These are phyloP conservation scores for Phaeotremella skinneri DNA, from an alignment of 768 basidiomycete species.

Conservation along the genomic window DNA sequence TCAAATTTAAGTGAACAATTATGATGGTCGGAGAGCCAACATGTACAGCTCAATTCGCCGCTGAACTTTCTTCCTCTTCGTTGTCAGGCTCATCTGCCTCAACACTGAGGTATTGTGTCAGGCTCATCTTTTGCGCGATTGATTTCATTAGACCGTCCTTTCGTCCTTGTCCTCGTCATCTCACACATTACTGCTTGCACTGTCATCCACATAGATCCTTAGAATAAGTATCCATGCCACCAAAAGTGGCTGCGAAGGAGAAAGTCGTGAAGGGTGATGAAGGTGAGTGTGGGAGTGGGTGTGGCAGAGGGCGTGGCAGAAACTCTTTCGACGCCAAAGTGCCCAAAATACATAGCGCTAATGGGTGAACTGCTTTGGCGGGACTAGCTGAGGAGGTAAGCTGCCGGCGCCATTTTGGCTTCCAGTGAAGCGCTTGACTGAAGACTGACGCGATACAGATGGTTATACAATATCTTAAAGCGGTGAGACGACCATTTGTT, in stretches of 20 bases:
- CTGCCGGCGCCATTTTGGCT: too few species aligned
- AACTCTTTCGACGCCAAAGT: background rate
- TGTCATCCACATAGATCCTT: background rate
- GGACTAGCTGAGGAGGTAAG: too few species aligned
- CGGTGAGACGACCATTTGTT: slow-evolving; percentile 53
- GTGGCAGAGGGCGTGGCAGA: background rate
- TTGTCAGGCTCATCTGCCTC: too few species aligned
- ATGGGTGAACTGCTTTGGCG: too few species aligned
- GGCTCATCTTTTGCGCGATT: background rate
- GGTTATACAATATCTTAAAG: slow-evolving; percentile 74
- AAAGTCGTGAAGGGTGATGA: slow-evolving; percentile 50
- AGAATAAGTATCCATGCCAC: slow-evolving; percentile 36
- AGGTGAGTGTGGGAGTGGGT: slow-evolving; percentile 30
- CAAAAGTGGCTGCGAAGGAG: slow-evolving; percentile 42
- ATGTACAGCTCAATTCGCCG: background rate
- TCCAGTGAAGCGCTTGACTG: too few species aligned
- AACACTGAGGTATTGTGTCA: background rate
- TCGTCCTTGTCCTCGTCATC: background rate
- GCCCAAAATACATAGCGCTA: too few species aligned
- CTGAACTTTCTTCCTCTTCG: slow-evolving; percentile 2
- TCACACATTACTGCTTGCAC: background rate
- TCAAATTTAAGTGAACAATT: too few species aligned
- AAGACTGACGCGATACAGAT: slow-evolving; percentile 11
- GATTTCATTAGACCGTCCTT: background rate
- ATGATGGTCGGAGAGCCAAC: background rate